Evolutionary conservation across 2,329 filamentous ascomycete genomes (phyloP).

Genomic region (Helicocarpus griseus): DNA sequence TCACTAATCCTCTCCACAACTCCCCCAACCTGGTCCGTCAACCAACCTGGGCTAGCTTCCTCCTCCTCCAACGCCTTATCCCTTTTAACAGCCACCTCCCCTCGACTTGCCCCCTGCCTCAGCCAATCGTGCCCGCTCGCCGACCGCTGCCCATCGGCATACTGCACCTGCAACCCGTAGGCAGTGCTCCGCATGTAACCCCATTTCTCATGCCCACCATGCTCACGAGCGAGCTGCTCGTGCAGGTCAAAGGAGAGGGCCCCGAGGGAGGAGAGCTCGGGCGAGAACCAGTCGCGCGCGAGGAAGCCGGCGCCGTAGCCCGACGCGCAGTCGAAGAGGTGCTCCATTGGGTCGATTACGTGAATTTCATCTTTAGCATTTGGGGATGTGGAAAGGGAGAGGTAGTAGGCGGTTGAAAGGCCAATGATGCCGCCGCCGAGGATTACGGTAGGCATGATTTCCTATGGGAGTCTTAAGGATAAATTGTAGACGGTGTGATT

Average conservation of each 20-base stretch:
- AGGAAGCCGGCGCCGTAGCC: constrained; percentile 67
- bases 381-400: constrained; percentile 37
- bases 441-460: constrained; percentile 50
- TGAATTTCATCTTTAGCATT: constrained; percentile 37
- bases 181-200: constrained; percentile 51
- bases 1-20: constrained; percentile 52
- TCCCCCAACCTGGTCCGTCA: constrained; percentile 47
- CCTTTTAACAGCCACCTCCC: constrained; percentile 38
- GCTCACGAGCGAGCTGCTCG: constrained; percentile 48
- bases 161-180: constrained; percentile 41
- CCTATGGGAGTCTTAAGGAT: no score
- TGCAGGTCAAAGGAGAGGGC: constrained; percentile 62
- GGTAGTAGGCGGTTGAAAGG: constrained; percentile 61
- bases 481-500: no score
- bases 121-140: constrained; percentile 56
- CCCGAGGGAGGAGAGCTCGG: constrained; percentile 49
- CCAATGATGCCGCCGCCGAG: constrained; percentile 63
- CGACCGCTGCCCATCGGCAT: constrained; percentile 29
- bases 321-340: constrained; percentile 64
- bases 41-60: constrained; percentile 43
- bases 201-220: constrained; percentile 51
- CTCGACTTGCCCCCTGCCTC: constrained; percentile 52
- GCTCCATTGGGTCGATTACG: constrained; percentile 46
- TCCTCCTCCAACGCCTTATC: constrained; percentile 25
- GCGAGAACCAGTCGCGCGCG: constrained; percentile 61